Conservation (phyloP, 2,329 filamentous ascomycete species). For the Colletotrichum sp. region DNA sequence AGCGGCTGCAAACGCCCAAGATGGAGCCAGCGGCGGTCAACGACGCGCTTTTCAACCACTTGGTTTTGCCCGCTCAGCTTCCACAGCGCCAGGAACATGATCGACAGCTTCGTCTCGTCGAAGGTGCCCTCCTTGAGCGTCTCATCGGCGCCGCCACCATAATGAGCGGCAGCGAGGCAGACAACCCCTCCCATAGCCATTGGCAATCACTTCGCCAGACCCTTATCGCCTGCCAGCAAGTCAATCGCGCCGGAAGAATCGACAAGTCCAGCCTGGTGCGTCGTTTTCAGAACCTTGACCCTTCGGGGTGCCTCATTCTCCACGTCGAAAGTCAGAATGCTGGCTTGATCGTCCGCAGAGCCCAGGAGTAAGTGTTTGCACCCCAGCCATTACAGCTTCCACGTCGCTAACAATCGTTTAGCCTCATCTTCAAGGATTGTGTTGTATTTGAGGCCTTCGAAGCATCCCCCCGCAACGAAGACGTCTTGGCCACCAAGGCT, state of each 20-base stretch:
- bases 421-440: slow-evolving; percentile 27
- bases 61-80: slow-evolving; percentile 10
- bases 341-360: slow-evolving; percentile 31
- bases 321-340: slow-evolving; percentile 33
- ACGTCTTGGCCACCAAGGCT: slow-evolving; percentile 55
- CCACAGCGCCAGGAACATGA: slow-evolving; percentile 6
- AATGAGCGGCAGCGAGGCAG: not conserved
- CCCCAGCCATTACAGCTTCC: not conserved
- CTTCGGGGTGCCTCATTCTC: not conserved
- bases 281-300: not conserved
- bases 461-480: slow-evolving; percentile 56
- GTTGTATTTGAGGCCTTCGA: slow-evolving; percentile 64
- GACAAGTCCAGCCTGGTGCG: not conserved
- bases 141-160: not conserved
- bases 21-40: slow-evolving; percentile 2
- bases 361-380: slow-evolving; percentile 28
- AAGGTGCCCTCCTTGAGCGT: not conserved
- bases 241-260: not conserved
- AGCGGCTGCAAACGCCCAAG: not conserved
- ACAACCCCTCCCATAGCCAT: not conserved
- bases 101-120: not conserved
- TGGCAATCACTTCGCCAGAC: not conserved
- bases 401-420: slow-evolving; percentile 6
- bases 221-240: not conserved
- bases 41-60: slow-evolving; percentile 10